A percentile compares a stretch with the other conserved stretches of the same genome.
Evolutionary conservation across 2,329 filamentous ascomycete species (phyloP).

Genomic region (Madurella mycetomatis): DNA sequence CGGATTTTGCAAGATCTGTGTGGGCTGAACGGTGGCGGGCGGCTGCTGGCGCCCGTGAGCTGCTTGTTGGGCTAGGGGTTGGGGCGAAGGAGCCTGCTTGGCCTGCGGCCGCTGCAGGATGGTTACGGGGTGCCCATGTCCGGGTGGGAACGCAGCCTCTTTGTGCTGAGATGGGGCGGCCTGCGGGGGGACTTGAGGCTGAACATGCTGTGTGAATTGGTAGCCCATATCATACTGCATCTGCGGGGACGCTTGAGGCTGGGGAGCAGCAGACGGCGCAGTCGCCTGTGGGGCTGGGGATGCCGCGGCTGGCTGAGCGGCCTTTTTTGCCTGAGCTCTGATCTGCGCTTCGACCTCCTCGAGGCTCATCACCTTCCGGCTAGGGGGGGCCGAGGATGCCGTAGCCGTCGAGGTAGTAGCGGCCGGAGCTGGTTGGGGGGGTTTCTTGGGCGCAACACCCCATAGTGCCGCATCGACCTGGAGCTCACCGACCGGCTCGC

Average conservation of each 20-base stretch:
- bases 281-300: slow-evolving; percentile 21
- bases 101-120: slow-evolving; percentile 53
- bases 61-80: slow-evolving; percentile 30
- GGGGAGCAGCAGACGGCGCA: slow-evolving; percentile 21
- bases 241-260: slow-evolving; percentile 29
- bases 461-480: slow-evolving; percentile 92
- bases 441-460: slow-evolving; percentile 68
- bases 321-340: slow-evolving; percentile 62
- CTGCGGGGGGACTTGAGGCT: slow-evolving; percentile 20
- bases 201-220: slow-evolving; percentile 22
- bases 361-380: slow-evolving; percentile 85
- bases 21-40: slow-evolving; percentile 50
- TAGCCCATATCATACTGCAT: slow-evolving; percentile 23
- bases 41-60: slow-evolving; percentile 27
- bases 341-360: slow-evolving; percentile 96
- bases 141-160: slow-evolving; percentile 25
- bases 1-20: slow-evolving; percentile 76
- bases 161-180: slow-evolving; percentile 13
- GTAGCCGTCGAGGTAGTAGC: slow-evolving; percentile 29
- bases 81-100: slow-evolving; percentile 37
- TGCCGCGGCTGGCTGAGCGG: slow-evolving; percentile 35
- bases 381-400: slow-evolving; percentile 32
- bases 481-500: slow-evolving; percentile 82
- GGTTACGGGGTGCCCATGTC: slow-evolving; percentile 48
- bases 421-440: slow-evolving; percentile 34